Evolutionary conservation across 2,329 filamentous ascomycete species (phyloP).

Genomic region (Fusarium bactridioides): DNA sequence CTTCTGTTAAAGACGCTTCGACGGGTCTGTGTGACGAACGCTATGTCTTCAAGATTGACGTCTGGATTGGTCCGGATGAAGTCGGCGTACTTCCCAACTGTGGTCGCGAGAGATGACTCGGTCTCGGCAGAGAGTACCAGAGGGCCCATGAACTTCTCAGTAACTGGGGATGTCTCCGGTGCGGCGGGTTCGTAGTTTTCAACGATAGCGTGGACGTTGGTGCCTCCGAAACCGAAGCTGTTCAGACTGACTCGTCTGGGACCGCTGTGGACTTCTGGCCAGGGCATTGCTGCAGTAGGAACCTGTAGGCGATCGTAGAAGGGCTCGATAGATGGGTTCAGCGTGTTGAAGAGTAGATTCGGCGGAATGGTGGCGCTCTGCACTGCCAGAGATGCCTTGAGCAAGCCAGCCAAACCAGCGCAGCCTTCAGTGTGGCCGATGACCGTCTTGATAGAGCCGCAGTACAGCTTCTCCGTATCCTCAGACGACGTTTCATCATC

Average conservation of each 20-base stretch:
- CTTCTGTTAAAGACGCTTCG: background rate
- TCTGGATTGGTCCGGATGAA: background rate
- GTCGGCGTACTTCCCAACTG: background rate
- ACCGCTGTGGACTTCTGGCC: slow-evolving; percentile 3
- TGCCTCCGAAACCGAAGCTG: slow-evolving; percentile 28
- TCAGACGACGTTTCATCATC: background rate
- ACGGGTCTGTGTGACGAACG: background rate
- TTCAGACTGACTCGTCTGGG: slow-evolving; percentile 25
- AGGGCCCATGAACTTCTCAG: background rate
- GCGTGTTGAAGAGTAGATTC: slow-evolving; percentile 55
- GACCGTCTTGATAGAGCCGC: background rate
- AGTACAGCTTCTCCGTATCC: background rate
- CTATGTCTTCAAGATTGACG: background rate
- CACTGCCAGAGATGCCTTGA: background rate
- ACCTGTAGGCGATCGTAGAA: slow-evolving; percentile 29
- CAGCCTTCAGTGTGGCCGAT: background rate
- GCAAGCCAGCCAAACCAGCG: background rate
- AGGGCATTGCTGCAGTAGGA: slow-evolving; percentile 9
- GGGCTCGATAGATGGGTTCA: slow-evolving; percentile 49
- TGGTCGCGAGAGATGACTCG: background rate
- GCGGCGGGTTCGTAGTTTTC: background rate
- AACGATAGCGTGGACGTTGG: slow-evolving; percentile 21
- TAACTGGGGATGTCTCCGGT: too few species aligned
- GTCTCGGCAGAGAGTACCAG: background rate
- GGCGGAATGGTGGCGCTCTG: background rate